A percentile compares a stretch with the other conserved stretches of the same genome.
phyloP scores from a whole-genome alignment of 495 filamentous ascomycete genomes.

The Penicillium bovifimosum region DNA sequence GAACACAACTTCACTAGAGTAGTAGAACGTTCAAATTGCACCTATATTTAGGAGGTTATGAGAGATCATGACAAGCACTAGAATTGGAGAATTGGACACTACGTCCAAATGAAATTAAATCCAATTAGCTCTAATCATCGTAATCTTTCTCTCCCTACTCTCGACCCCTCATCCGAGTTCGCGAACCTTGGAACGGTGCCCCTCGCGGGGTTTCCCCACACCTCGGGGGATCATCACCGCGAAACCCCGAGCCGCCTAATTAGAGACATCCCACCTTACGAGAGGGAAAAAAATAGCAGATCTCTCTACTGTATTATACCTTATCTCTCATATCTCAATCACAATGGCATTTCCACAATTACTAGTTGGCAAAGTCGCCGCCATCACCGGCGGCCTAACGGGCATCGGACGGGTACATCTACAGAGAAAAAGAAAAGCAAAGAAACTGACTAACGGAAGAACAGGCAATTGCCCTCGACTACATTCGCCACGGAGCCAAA shows the following conservation, averaged over 20 bases:
- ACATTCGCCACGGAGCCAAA: conserved; percentile 61
- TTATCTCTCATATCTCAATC: background rate
- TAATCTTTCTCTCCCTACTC: background rate
- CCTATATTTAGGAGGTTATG: no score
- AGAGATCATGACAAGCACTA: no score
- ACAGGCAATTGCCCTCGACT: conserved; percentile 63
- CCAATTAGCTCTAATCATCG: no score
- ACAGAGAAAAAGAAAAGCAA: background rate
- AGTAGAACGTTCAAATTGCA: background rate
- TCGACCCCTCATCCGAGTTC: background rate
- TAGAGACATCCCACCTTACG: background rate
- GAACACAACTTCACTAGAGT: background rate
- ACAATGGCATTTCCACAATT: conserved; percentile 43
- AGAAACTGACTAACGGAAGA: background rate
- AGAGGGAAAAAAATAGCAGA: background rate
- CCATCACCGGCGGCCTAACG: conserved; percentile 71
- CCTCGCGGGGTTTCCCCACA: conserved; percentile 16
- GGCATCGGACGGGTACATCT: conserved; percentile 70
- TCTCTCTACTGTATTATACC: no score
- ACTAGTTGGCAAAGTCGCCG: conserved; percentile 62
- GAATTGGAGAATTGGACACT: background rate
- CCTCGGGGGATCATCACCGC: conserved; percentile 31
- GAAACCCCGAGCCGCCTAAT: conserved; percentile 28
- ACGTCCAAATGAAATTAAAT: no score
- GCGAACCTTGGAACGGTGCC: background rate